Percentiles rank a stretch among this genome's conserved stretches.
phyloP scores from a whole-genome alignment of 306 rosid genomes.

The Canavalia gladiata region DNA sequence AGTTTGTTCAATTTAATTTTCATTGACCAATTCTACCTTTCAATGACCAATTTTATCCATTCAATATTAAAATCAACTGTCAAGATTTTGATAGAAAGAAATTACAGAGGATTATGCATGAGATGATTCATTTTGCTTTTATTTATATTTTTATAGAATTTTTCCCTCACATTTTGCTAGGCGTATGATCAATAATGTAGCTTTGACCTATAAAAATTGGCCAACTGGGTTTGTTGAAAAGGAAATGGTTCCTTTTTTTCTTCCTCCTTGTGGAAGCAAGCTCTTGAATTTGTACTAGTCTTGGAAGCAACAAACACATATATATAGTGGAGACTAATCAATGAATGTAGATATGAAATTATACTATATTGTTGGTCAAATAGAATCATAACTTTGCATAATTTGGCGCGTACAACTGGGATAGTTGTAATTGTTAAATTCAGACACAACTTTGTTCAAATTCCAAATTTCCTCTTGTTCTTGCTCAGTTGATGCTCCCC shows the following conservation, averaged over 20 bases:
- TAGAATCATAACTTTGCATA: background rate
- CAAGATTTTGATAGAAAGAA: too few species aligned
- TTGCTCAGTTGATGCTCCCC: background rate
- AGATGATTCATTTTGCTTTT: too few species aligned
- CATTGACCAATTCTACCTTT: too few species aligned
- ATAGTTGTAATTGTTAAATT: background rate
- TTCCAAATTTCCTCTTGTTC: background rate
- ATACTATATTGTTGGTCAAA: background rate
- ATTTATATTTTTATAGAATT: too few species aligned
- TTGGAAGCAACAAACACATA: background rate
- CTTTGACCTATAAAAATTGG: constrained; percentile 33
- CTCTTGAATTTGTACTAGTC: background rate
- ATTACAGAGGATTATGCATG: too few species aligned
- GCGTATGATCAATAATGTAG: background rate
- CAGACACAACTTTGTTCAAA: background rate
- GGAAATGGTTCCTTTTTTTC: background rate
- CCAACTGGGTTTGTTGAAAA: constrained; percentile 21
- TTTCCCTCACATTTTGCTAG: background rate
- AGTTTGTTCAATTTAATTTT: too few species aligned
- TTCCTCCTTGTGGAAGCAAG: too few species aligned
- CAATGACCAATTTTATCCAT: too few species aligned
- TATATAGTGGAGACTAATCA: constrained; percentile 2
- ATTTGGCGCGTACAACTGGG: constrained; percentile 10
- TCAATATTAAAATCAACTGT: too few species aligned
- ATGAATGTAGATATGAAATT: background rate